Conservation (phyloP, 2,329 filamentous ascomycete genomes). For the Pseudogymnoascus pannorum region DNA sequence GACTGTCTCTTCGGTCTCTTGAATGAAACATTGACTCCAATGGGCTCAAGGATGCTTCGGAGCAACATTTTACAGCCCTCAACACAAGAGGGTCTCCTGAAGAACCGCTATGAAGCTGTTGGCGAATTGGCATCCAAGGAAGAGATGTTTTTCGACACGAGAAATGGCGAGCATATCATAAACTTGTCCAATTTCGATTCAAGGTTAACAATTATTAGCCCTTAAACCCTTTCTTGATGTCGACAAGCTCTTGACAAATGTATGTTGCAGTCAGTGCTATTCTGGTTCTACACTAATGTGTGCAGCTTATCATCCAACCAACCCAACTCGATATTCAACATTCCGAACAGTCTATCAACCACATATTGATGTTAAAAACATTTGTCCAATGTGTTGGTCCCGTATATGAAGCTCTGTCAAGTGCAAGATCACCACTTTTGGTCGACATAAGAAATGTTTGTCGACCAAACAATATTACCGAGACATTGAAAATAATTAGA, state of each 20-base stretch:
- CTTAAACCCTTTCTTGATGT: constrained; percentile 70
- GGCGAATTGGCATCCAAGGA: constrained; percentile 76
- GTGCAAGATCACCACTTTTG: constrained; percentile 58
- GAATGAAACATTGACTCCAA: constrained; percentile 78
- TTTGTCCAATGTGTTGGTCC: constrained; percentile 64
- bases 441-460: constrained; percentile 64
- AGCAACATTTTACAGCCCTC: constrained; percentile 86
- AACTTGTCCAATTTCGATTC: not conserved
- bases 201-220: constrained; percentile 36
- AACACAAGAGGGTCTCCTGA: constrained; percentile 60
- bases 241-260: constrained; percentile 72
- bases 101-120: constrained; percentile 70
- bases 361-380: constrained; percentile 78
- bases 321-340: constrained; percentile 57
- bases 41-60: constrained; percentile 77
- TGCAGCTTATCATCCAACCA: constrained; percentile 68
- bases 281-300: constrained; percentile 17
- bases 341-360: constrained; percentile 76
- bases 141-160: constrained; percentile 72
- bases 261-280: constrained; percentile 30
- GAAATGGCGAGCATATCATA: constrained; percentile 47
- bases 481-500: constrained; percentile 58
- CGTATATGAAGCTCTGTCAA: constrained; percentile 59
- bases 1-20: constrained; percentile 78
- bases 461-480: constrained; percentile 50